Base-by-base conservation (phyloP, 108 stramenopile species). In the Nitzschia putrida region DNA sequence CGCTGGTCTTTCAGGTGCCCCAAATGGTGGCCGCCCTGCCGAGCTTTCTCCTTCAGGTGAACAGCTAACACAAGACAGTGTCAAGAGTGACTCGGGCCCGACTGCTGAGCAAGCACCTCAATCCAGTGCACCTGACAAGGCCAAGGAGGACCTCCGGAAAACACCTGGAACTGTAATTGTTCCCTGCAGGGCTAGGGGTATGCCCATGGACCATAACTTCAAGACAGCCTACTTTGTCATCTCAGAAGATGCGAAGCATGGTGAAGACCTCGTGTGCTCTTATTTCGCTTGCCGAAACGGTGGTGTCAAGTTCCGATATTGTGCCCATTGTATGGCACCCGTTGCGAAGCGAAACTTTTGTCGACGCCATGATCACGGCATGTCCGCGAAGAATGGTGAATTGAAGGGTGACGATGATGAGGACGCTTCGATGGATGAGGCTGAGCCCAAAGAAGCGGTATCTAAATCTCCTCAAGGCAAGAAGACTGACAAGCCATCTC, bases 151-250 rank as follows among this genome's bases (percentile, higher is more conserved):
- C 13, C 54, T 71, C 7, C 68, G 77, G 26, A 77, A 78, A 61
- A 68, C 68, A 40, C 81, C 81, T 22, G 81, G 81, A 22, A 78
- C 77, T 37, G 81, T 82, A 3, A 78, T 85, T 68, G 88, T 93
- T 12, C 92, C 92, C 13, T 93, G 92, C 59, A 78, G 89, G 52
- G 89, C 92, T 45, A 69, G 92, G 11, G 89, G 92, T 22, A 87
- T 93, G 86, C 89, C 92, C 24, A 90, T 90, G 87, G 88, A 89
- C 45, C 92, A 93, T 72, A 90, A 89, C 53, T 93, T 93, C 72
- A 88, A 88, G 85, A 86, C 91, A 23, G 88, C 91, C 12, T 90
- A 89, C 78, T 92, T 92, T 76, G 82, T 92, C 57, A 88, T 92
- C 40, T 83, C 88, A 16, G 91, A 92, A 70, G 79, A 86, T 63